Evolutionary conservation across 495 filamentous ascomycete genomes (phyloP), one percentile per base, ranked within the genome.

Genomic region (Tuber magnatum): DNA sequence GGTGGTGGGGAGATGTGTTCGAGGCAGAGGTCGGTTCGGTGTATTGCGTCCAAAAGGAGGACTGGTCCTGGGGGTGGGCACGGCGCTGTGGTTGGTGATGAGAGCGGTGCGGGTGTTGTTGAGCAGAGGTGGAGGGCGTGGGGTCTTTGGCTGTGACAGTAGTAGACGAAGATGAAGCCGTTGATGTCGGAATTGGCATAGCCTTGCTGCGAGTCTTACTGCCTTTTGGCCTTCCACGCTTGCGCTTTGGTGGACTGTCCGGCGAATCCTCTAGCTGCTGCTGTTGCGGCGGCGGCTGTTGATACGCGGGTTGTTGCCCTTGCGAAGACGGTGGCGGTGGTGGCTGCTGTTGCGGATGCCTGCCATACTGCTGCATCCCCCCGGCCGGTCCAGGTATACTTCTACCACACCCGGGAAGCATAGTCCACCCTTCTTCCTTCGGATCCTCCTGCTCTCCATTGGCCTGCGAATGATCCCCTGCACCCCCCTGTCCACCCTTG

Each of bases 11-110:
- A 65, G 56, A 65, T 14, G 56, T 35, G 16, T 8, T 35, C 7
- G 56, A 65, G 56, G 56, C 16, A 20, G 56, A 35, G 28, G 75
- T 73, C 22, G 79, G 75, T 40, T 81, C 80, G 2, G 78, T 80
- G 68, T 81, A 81, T 28, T 81, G 80, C n/a, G 80, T 78, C 80
- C 80, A 81, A 65, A 81, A 79, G 18, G 77, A 81, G 68, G 69
- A 75, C 24, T 81, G 78, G 65, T 77, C 74, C 32, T 74, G 77
- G 10, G 72, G 22, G 44, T 42, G 14, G 48, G 32, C 14, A 46
- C 48, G 32, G 18, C 41, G 65, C 20, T 69, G 41, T 80, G 69
- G 70, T 38, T 7, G 14, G 74, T 78, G 69, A 75, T 78, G 69
- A 75, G 61, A 32, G 18, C 61, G 71, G 68, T 80, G 79, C 39